Evolutionary conservation across 2,329 filamentous ascomycete genomes (phyloP).

Genomic region (Penicillium sp.): DNA sequence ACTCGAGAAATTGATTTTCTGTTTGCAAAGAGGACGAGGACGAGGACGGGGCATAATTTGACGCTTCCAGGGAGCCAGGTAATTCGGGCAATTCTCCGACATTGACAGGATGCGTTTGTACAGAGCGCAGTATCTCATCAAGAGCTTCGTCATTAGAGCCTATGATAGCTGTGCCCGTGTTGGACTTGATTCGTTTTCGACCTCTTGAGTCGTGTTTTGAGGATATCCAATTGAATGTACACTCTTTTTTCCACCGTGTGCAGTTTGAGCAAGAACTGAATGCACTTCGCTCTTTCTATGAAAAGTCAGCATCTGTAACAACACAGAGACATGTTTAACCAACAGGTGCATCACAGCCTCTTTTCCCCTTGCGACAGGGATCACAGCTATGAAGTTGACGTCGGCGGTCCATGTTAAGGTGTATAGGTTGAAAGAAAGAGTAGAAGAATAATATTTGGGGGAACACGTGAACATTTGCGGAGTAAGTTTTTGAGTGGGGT

Average conservation of each 20-base stretch:
- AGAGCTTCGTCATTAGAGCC: background rate
- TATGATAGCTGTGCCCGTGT: background rate
- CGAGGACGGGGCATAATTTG: background rate
- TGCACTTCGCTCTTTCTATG: constrained; percentile 11
- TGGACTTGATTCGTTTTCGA: constrained; percentile 2
- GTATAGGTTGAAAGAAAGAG: too few species aligned
- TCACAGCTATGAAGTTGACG: constrained; percentile 43
- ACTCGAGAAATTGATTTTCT: background rate
- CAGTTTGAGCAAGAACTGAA: constrained; percentile 42
- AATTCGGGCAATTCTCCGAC: background rate
- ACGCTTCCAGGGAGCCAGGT: background rate
- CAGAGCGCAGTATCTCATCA: constrained; percentile 1
- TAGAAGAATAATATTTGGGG: background rate
- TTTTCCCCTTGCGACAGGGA: constrained; percentile 47
- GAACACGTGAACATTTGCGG: constrained; percentile 1
- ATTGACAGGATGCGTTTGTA: constrained; percentile 1
- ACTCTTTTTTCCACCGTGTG: constrained; percentile 45
- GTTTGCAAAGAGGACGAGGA: background rate
- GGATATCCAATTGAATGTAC: constrained; percentile 47
- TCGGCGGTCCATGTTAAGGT: constrained; percentile 3
- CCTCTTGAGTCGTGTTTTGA: constrained; percentile 21
- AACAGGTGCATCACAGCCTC: constrained; percentile 43
- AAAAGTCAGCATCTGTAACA: background rate
- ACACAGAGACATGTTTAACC: background rate
- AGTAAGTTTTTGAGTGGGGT: background rate